Base-by-base conservation (phyloP, 106 monocot species). In the Hemerocallis citrina region DNA sequence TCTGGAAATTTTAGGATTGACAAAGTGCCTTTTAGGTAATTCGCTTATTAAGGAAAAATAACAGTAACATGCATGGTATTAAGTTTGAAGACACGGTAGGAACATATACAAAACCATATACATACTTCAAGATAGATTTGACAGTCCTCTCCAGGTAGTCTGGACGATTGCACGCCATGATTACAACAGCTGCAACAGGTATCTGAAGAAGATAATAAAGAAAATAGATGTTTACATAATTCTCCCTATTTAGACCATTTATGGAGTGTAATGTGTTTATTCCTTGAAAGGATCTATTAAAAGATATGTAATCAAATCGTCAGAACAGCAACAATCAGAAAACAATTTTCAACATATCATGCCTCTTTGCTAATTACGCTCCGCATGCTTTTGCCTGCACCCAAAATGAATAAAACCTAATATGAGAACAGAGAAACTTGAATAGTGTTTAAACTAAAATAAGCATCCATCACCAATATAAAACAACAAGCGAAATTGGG, bases 101-200 rank as follows among this genome's bases (percentile, higher is more conserved):
- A 50, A 27, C 10, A 25, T 25, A 50, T 16, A 0, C 0, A 24
- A 50, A 50, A n/a, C 7, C 10, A 66, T 50, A 22, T 27, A 28
- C 76, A 61, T 85, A 98, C 96, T 91, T 87, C 55, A 98, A 67
- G 7, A 98, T 48, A 46, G 96, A 98, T 44, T 75, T 45, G 55
- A 98, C 69, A 55, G 96, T 98, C 62, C 87, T 87, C 55, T 87
- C 70, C 59, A 98, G 61, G 71, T 98, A 98, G 64, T 98, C 96
- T 46, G 81, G 81, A 3, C 96, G 78, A 85, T 88, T 98, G 76
- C 87, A 98, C 46, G 96, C 91, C 96, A 98, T 98, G 55, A 98
- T 44, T 17, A 98, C 96, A 72, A 88, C 87, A 75, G 91, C 96
- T 63, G 96, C 96, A 52, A 91, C 79, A 73, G 84, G 79, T 27